Conservation (phyloP, 1,284 basidiomycete genomes). For the Ustilago curta region DNA sequence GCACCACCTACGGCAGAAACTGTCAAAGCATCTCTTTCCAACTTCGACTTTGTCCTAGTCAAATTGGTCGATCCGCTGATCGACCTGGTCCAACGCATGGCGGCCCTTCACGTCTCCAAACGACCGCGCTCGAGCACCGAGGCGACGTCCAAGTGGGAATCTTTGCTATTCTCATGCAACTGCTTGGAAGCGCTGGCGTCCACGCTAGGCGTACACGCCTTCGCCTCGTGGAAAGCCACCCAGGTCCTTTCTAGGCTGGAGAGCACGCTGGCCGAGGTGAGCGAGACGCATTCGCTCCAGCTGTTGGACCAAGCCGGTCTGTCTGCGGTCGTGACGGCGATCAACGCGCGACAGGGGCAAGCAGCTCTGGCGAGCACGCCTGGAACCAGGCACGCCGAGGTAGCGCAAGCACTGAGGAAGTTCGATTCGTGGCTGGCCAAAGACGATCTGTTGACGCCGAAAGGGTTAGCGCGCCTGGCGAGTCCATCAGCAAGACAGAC, state of each 20-base stretch:
- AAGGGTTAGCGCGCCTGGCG: constrained; percentile 23
- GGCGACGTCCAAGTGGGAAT: constrained; percentile 40
- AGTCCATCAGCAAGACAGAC: constrained; percentile 23
- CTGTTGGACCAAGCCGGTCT: constrained; percentile 30
- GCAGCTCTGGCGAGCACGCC: constrained; percentile 7
- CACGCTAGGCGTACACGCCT: constrained; percentile 19
- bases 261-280: constrained; percentile 3
- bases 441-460: constrained; percentile 45
- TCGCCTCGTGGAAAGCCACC: constrained; percentile 24
- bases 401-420: constrained; percentile 12
- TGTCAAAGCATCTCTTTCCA: constrained; percentile 6
- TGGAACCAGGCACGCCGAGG: constrained; percentile 6
- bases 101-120: constrained; percentile 16
- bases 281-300: constrained; percentile 16
- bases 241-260: constrained; percentile 8
- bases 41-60: constrained; percentile 49
- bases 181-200: constrained; percentile 43
- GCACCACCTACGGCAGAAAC: background rate
- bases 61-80: constrained; percentile 55
- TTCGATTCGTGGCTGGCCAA: constrained; percentile 47
- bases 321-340: constrained; percentile 2
- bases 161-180: constrained; percentile 45
- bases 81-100: constrained; percentile 40
- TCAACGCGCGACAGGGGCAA: background rate
- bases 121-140: constrained; percentile 19